Evolutionary conservation across 2,329 filamentous ascomycete genomes (phyloP).

Genomic region (Fusarium sarcochroum): DNA sequence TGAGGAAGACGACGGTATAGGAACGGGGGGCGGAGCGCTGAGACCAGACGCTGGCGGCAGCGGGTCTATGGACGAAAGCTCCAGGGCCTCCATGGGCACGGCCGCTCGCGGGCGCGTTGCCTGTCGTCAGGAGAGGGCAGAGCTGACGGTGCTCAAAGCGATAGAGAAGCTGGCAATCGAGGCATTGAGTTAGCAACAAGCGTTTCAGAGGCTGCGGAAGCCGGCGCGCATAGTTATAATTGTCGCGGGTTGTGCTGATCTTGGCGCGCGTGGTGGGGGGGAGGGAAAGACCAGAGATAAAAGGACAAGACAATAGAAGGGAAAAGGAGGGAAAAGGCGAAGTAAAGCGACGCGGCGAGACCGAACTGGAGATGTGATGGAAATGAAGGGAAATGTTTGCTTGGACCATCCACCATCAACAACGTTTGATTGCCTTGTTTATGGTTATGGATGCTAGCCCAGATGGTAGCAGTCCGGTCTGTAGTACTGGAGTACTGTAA

Average conservation of each 20-base stretch:
- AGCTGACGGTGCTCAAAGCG: conserved; percentile 48
- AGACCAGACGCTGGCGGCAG: conserved; percentile 49
- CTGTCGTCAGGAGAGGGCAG: conserved; percentile 43
- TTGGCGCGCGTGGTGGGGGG: conserved; percentile 12
- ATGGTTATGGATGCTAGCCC: conserved; percentile 28
- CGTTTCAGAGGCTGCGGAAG: conserved; percentile 17
- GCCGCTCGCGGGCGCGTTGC: conserved; percentile 40
- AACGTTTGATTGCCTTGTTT: conserved; percentile 43
- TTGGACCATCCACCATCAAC: conserved; percentile 40
- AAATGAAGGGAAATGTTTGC: conserved; percentile 30
- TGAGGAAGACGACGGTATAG: conserved; percentile 38
- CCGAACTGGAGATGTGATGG: conserved; percentile 28
- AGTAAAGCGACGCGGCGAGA: conserved; percentile 21
- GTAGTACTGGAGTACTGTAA: conserved; percentile 19
- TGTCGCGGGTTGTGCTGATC: conserved; percentile 23
- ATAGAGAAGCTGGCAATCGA: conserved; percentile 41
- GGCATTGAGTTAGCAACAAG: conserved; percentile 47
- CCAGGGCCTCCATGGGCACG: conserved; percentile 50
- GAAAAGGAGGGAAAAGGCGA: conserved; percentile 9
- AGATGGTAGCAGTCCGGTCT: conserved; percentile 5
- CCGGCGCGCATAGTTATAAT: conserved; percentile 31
- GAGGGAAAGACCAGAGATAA: conserved; percentile 4
- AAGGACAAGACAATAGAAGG: not conserved
- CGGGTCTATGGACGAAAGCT: conserved; percentile 44
- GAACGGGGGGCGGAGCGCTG: conserved; percentile 46